Base-by-base conservation (phyloP, 257 asterid species). In the Solanum habrochaites region DNA sequence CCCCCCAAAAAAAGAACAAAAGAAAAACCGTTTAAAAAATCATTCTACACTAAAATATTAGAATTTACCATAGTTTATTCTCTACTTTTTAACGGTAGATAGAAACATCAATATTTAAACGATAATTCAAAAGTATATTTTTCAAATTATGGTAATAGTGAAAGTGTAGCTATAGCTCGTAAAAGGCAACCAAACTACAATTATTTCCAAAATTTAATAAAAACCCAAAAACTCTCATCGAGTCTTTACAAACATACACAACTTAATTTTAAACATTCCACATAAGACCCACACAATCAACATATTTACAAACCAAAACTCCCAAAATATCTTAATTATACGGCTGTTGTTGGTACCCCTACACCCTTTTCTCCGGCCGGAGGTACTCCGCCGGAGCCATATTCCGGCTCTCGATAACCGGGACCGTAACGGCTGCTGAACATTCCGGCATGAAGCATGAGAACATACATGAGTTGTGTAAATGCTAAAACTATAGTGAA, bases 361-460 rank as follows among this genome's bases (percentile, higher is more conserved):
- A 11, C 29, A 6, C 85, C 85, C 18, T 80, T 80, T 5, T 47
- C 85, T 80, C 43, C 85, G 1, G 2, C 83, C 88, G 85, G 29
- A 7, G 3, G 90, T 88, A 3, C 90, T 92, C 87, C 90, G 1
- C 89, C 95, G 1, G 40, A 27, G 2, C 94, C 95, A 16, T 92
- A 93, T 13, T 78, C 94, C 0, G 89, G 60, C 43, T 93, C 95
- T 35, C 91, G 69, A 6, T 93, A 92, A 0, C 92, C 96, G 0
- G 94, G 92, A 2, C 99, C 99, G 23, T 94, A 95, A 1, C 91
- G 75, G 88, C 96, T 93, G 89, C 98, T 95, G 86, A 94, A 89
- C 85, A 91, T 43, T 27, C 99, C 99, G 8, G 98, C 98, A 40
- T 97, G 98, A 1, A 97, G 88, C 80, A 94, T 32, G 16, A 97